These are phyloP conservation scores for Solanum dulcamara DNA, from an alignment of 257 asterid species.

Conservation along the genomic window DNA sequence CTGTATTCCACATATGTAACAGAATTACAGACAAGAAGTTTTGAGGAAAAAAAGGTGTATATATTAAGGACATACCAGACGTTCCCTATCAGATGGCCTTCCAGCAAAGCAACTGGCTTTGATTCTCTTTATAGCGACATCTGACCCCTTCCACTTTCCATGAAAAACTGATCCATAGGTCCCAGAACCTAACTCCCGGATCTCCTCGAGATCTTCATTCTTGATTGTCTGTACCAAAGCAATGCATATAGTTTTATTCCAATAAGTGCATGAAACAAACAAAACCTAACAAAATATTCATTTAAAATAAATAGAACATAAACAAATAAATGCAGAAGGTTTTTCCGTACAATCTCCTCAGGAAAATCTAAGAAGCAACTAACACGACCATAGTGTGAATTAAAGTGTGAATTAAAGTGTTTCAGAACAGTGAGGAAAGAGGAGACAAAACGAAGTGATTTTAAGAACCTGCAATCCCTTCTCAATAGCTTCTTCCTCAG, in stretches of 20 bases:
- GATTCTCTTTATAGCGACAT: slow-evolving; percentile 92
- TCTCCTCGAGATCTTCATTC: slow-evolving; percentile 95
- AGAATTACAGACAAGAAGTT: not conserved
- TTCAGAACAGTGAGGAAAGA: not conserved
- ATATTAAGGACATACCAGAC: slow-evolving; percentile 44
- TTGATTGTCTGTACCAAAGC: slow-evolving; percentile 49
- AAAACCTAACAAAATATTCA: not conserved
- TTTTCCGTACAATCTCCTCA: not conserved
- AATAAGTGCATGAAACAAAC: not conserved
- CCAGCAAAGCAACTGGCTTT: slow-evolving; percentile 98
- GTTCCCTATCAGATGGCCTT: slow-evolving; percentile 94
- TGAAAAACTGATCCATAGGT: slow-evolving; percentile 91
- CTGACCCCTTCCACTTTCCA: slow-evolving; percentile 98
- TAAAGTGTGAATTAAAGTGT: not conserved
- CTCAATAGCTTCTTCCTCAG: slow-evolving; percentile 88
- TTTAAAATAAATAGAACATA: not conserved
- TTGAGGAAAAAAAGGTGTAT: not conserved
- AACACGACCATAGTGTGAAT: too few species aligned
- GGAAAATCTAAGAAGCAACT: not conserved
- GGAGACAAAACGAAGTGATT: not conserved
- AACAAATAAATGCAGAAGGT: not conserved
- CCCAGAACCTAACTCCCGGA: slow-evolving; percentile 92
- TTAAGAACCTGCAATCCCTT: slow-evolving; percentile 80
- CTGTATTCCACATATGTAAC: not conserved
- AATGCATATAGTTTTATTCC: not conserved